Percentiles rank a stretch among this genome's conserved stretches.
phyloP scores from a whole-genome alignment of 2,329 filamentous ascomycete genomes.

The Myriosclerotinia duriaeana region DNA sequence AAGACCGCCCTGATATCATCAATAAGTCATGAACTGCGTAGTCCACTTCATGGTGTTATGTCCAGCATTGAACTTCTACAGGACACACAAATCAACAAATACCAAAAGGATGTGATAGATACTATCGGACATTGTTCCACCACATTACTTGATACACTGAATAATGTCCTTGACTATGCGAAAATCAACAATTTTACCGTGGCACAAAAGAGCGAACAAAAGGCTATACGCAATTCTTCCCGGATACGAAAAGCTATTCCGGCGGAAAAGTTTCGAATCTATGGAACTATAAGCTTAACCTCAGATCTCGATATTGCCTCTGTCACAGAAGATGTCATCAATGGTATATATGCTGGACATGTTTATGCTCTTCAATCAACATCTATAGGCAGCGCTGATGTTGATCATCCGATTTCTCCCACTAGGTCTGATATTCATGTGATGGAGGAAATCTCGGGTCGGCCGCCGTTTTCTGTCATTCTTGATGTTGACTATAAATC shows the following conservation, averaged over 20 bases:
- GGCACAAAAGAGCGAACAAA: conserved; percentile 7
- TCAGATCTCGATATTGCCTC: conserved; percentile 40
- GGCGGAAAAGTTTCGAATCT: conserved; percentile 9
- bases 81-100: conserved; percentile 43
- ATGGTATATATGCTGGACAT: conserved; percentile 42
- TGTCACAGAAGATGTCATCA: conserved; percentile 42
- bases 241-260: not conserved
- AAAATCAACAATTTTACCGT: conserved; percentile 37
- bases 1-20: conserved; percentile 58
- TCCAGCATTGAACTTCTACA: conserved; percentile 51
- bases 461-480: conserved; percentile 47
- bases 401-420: conserved; percentile 10
- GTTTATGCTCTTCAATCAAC: conserved; percentile 30
- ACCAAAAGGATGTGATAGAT: conserved; percentile 39
- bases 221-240: not conserved
- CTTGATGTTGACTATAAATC: conserved; percentile 44
- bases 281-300: conserved; percentile 30
- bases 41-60: conserved; percentile 56
- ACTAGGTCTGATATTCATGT: not conserved
- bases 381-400: not conserved
- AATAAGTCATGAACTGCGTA: conserved; percentile 57
- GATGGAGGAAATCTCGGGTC: no score
- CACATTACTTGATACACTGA: conserved; percentile 42
- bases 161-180: conserved; percentile 44
- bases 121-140: conserved; percentile 41